These are phyloP conservation scores for Aspergillus mulundensis DNA, from an alignment of 495 filamentous ascomycete species.

Conservation along the genomic window DNA sequence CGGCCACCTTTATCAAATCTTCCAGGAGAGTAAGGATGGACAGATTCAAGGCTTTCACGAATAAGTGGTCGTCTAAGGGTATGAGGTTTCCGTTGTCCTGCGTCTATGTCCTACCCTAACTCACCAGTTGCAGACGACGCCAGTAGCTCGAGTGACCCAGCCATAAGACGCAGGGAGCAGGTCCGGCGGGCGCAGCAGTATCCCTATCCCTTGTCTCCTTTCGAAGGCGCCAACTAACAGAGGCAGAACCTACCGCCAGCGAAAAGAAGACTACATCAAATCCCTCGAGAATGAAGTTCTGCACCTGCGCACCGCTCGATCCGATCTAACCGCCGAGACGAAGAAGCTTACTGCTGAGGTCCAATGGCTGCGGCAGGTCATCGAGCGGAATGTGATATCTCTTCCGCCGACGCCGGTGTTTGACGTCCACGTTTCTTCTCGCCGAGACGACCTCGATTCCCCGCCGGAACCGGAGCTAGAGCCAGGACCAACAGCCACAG, in stretches of 20 bases:
- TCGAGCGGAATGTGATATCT: background rate
- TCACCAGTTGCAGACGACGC: background rate
- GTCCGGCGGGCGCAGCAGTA: slow-evolving; percentile 3
- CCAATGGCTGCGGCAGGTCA: background rate
- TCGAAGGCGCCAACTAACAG: background rate
- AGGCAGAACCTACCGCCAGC: slow-evolving; percentile 1
- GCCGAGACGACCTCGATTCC: background rate
- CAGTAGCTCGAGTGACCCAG: background rate
- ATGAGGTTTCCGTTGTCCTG: background rate
- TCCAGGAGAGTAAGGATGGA: too few relatives aligned
- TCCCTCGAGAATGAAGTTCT: background rate
- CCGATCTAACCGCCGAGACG: background rate
- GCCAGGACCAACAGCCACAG: background rate
- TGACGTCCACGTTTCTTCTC: too few relatives aligned
- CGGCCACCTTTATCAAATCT: too few relatives aligned
- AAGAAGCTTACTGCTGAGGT: background rate
- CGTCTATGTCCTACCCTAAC: background rate
- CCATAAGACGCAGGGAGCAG: background rate
- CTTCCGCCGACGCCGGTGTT: background rate
- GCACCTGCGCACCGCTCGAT: background rate
- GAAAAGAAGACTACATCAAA: slow-evolving; percentile 5
- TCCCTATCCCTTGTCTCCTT: background rate
- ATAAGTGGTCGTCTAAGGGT: slow-evolving; percentile 4
- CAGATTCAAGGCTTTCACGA: background rate
- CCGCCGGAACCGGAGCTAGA: too few relatives aligned